Evolutionary conservation across 2,329 filamentous ascomycete species (phyloP), one percentile per base, ranked within the genome.

Genomic region (Iodosphaeria phyllophila): DNA sequence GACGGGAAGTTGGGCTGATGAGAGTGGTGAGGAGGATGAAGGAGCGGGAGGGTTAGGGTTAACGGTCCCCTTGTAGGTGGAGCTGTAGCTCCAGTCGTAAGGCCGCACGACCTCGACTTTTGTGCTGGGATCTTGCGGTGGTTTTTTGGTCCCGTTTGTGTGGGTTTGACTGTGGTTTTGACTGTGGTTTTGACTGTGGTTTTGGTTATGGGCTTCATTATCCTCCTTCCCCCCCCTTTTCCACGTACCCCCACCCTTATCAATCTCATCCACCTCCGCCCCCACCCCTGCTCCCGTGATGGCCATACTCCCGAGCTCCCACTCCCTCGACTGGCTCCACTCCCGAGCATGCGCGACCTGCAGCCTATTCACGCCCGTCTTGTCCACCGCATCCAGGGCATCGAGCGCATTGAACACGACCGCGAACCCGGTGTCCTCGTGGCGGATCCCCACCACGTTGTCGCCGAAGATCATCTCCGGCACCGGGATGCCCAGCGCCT

Each of bases 401-500:
- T 86, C 80, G 38, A 72, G 77, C 13, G 89, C 77, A 45, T 75
- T 75, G 58, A 95, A 98, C 26, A 63, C 54, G 33, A 95, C 58
- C 22, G 58, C 57, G 82, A 83, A 98, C 22, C 71, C 68, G n/a
- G 64, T 71, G 12, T 64, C 60, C n/a, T 54, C 32, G 52, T 95
- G 82, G 26, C 71, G 59, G 31, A 98, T 62, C 5, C 67, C 55
- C 20, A 92, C 73, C 29, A 76, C 57, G 49, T 98, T 98, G 57
- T 98, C 84, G 32, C 89, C 89, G 45, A 98, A 98, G 35, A 98
- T 98, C 89, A 98, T 98, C 56, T 98, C 89, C 6, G 89, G 89
- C 20, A 86, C 70, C 11, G 86, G 72, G 43, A 98, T 93, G 16
- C 74, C 73, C 27, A 98, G 63, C 33, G 66, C 69, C 29, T 62